Evolutionary conservation across 2,329 filamentous ascomycete genomes (phyloP).

Genomic region (Nigrospora osmanthi): DNA sequence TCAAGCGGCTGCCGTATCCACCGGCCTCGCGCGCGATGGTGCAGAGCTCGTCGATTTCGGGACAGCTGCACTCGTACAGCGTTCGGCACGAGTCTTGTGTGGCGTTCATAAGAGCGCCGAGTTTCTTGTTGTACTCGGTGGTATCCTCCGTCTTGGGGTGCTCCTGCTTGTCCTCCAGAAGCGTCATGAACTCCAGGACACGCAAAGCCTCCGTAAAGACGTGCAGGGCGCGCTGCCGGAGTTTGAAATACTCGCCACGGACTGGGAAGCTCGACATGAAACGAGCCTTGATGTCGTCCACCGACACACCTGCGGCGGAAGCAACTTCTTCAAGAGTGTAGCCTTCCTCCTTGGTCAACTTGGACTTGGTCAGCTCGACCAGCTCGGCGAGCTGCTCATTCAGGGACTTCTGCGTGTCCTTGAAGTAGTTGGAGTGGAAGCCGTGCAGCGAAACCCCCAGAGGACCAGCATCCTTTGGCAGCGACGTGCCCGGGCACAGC

Average conservation of each 20-base stretch:
- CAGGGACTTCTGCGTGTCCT: slow-evolving; percentile 38
- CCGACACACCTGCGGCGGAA: slow-evolving; percentile 57
- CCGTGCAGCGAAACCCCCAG: slow-evolving; percentile 77
- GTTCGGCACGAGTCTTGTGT: slow-evolving; percentile 85
- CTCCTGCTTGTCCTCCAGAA: slow-evolving; percentile 52
- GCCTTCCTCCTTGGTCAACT: slow-evolving; percentile 70
- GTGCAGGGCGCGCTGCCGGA: slow-evolving; percentile 81
- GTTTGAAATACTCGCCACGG: slow-evolving; percentile 77
- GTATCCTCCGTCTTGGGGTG: slow-evolving; percentile 42
- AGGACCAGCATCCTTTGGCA: slow-evolving; percentile 73
- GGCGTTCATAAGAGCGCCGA: slow-evolving; percentile 80
- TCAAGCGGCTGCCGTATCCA: slow-evolving; percentile 76
- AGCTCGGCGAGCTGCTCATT: slow-evolving; percentile 67
- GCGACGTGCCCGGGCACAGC: slow-evolving; percentile 47
- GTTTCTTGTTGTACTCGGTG: slow-evolving; percentile 52
- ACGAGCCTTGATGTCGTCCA: slow-evolving; percentile 63
- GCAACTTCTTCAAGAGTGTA: slow-evolving; percentile 87
- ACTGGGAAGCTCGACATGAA: slow-evolving; percentile 89
- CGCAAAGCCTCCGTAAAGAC: slow-evolving; percentile 85
- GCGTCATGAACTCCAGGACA: slow-evolving; percentile 73
- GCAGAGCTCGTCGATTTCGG: slow-evolving; percentile 87
- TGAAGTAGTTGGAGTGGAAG: slow-evolving; percentile 79
- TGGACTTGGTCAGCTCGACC: slow-evolving; percentile 59
- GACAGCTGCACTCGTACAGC: slow-evolving; percentile 84
- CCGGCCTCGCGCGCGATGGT: slow-evolving; percentile 69